Percentiles rank a stretch among this genome's conserved stretches.
These are phyloP conservation scores for Hypericum perforatum DNA, from an alignment of 345 rosid genomes.

Conservation along the genomic window DNA sequence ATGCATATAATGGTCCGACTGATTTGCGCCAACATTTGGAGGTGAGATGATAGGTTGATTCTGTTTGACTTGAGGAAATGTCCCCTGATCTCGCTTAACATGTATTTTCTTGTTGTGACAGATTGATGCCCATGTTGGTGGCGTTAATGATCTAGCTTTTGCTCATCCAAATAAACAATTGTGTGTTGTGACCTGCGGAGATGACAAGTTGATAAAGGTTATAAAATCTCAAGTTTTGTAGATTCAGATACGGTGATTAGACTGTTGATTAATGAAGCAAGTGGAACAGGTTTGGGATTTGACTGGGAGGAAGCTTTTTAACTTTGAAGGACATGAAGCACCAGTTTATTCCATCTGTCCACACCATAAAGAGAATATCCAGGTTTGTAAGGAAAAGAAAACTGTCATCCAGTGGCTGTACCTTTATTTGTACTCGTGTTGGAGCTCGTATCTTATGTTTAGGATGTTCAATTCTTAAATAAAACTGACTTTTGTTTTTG, in stretches of 20 bases:
- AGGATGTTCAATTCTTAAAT: too few species aligned
- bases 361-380: slow-evolving; percentile 37
- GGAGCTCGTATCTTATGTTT: too few species aligned
- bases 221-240: neutral
- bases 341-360: slow-evolving; percentile 52
- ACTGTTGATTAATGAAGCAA: neutral
- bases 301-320: slow-evolving; percentile 28
- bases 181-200: slow-evolving; percentile 53
- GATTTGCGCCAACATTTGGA: slow-evolving; percentile 44
- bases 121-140: slow-evolving; percentile 66
- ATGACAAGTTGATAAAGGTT: slow-evolving; percentile 56
- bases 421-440: neutral
- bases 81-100: neutral
- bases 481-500: too few species aligned
- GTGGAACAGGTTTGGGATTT: slow-evolving; percentile 39
- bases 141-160: slow-evolving; percentile 54
- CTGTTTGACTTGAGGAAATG: neutral
- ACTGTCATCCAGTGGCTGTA: neutral
- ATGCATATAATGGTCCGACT: slow-evolving; percentile 40
- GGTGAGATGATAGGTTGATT: slow-evolving; percentile 19
- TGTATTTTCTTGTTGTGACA: slow-evolving; percentile 1
- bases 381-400: slow-evolving; percentile 17
- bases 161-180: slow-evolving; percentile 46
- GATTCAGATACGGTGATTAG: neutral
- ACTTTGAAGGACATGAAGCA: slow-evolving; percentile 48